A percentile compares a stretch with the other conserved stretches of the same genome.
Evolutionary conservation across 495 filamentous ascomycete species (phyloP).

Genomic region (Coniosporium apollinis): DNA sequence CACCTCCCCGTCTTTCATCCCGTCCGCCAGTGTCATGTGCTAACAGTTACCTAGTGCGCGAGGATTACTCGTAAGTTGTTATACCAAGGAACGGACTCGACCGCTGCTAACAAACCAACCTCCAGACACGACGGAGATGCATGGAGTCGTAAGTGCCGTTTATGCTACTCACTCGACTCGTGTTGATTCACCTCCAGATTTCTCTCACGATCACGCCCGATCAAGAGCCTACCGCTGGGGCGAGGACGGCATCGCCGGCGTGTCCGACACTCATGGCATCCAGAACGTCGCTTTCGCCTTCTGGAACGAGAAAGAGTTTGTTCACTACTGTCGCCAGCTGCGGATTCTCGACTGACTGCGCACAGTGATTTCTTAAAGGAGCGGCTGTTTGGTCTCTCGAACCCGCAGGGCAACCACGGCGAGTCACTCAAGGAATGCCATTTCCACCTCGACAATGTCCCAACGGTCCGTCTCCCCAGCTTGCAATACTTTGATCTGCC

Average conservation of each 20-base stretch:
- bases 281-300: slow-evolving; percentile 92
- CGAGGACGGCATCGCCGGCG: slow-evolving; percentile 92
- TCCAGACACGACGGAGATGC: slow-evolving; percentile 65
- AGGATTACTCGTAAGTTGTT: slow-evolving; percentile 70
- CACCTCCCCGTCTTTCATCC: slow-evolving; percentile 7
- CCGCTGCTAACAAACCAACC: slow-evolving; percentile 17
- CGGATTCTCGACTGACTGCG: slow-evolving; percentile 6
- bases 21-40: slow-evolving; percentile 1
- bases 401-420: slow-evolving; percentile 91
- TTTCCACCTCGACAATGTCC: slow-evolving; percentile 92
- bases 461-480: slow-evolving; percentile 28
- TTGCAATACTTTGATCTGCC: slow-evolving; percentile 24
- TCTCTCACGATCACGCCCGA: slow-evolving; percentile 79
- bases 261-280: slow-evolving; percentile 75
- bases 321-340: slow-evolving; percentile 4
- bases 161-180: not conserved
- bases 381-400: slow-evolving; percentile 81
- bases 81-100: too few relatives aligned
- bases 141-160: slow-evolving; percentile 64
- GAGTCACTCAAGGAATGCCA: slow-evolving; percentile 93
- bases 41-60: slow-evolving; percentile 45
- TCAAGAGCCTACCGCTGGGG: slow-evolving; percentile 86
- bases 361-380: slow-evolving; percentile 80
- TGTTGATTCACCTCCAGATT: slow-evolving; percentile 38
- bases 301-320: slow-evolving; percentile 94